phyloP scores from a whole-genome alignment of 2,329 filamentous ascomycete genomes.

The Ophiosphaerella herpotricha region DNA sequence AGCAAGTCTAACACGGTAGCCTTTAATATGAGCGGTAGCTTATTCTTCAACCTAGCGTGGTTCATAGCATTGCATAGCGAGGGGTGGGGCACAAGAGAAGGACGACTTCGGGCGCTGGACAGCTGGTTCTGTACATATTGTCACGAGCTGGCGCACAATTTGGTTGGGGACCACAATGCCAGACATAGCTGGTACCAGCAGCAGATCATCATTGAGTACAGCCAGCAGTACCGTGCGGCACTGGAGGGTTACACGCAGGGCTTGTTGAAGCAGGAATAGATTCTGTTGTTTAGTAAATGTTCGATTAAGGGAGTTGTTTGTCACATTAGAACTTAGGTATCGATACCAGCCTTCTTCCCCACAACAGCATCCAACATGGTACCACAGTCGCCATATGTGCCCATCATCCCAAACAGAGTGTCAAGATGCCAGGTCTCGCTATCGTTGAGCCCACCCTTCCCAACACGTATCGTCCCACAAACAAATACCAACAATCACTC shows the following conservation, averaged over 20 bases:
- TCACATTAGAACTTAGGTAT: too few relatives aligned
- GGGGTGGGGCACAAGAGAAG: constrained; percentile 29
- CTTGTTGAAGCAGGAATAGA: constrained; percentile 12
- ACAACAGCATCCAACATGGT: too few relatives aligned
- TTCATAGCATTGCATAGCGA: constrained; percentile 74
- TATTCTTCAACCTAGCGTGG: constrained; percentile 94
- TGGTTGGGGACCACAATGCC: constrained; percentile 71
- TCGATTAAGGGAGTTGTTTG: too few relatives aligned
- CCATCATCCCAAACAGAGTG: too few relatives aligned
- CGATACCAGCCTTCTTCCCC: too few relatives aligned
- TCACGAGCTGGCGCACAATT: constrained; percentile 93
- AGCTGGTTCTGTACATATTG: constrained; percentile 96
- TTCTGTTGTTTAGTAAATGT: neutral
- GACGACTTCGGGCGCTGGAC: constrained; percentile 58
- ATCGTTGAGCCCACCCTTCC: too few relatives aligned
- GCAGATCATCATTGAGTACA: constrained; percentile 46
- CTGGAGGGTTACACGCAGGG: constrained; percentile 30
- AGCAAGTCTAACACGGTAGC: constrained; percentile 80
- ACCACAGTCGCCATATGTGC: too few relatives aligned
- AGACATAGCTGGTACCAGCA: constrained; percentile 46
- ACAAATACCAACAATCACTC: too few relatives aligned
- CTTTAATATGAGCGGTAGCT: constrained; percentile 83
- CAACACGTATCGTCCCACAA: too few relatives aligned
- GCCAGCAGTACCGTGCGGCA: constrained; percentile 35
- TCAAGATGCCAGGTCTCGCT: too few relatives aligned